phyloP scores from a whole-genome alignment of 108 stramenopile species.

The Stephanodiscus triporus region DNA sequence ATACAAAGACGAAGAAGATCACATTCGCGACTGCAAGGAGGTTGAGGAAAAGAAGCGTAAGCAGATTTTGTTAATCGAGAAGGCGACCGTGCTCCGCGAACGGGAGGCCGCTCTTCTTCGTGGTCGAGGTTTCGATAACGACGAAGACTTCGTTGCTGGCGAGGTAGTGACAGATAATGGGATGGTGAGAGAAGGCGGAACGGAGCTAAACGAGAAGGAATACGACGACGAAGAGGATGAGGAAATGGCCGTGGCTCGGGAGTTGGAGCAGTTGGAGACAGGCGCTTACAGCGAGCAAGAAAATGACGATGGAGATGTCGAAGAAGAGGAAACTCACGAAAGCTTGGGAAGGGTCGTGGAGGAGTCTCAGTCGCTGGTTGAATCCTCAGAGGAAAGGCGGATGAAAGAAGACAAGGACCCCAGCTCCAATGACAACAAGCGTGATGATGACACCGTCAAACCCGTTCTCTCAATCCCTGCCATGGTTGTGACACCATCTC shows the following conservation, averaged over 20 bases:
- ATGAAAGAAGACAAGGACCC: conserved; percentile 22
- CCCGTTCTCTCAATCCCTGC: not conserved
- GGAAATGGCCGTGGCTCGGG: conserved; percentile 61
- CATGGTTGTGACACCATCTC: conserved; percentile 6
- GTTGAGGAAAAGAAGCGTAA: conserved; percentile 69
- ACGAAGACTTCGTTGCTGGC: not conserved
- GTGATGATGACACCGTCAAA: not conserved
- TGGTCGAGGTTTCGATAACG: not conserved
- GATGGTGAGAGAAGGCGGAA: conserved; percentile 41
- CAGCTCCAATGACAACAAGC: not conserved
- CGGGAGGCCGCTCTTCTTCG: conserved; percentile 10
- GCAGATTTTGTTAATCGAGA: conserved; percentile 55
- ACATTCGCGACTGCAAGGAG: conserved; percentile 75
- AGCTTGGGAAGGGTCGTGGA: conserved; percentile 19
- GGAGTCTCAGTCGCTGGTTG: not conserved
- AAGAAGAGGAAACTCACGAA: conserved; percentile 7
- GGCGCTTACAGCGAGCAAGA: too few species aligned
- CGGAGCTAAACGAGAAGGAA: conserved; percentile 10
- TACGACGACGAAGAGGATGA: conserved; percentile 60
- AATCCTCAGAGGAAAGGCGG: conserved; percentile 44
- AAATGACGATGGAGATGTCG: conserved; percentile 10
- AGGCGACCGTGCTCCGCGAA: conserved; percentile 43
- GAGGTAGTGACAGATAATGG: conserved; percentile 36
- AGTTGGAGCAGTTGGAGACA: conserved; percentile 21
- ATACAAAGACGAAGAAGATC: conserved; percentile 82